Percentiles rank a stretch among this genome's conserved stretches.
phyloP scores from a whole-genome alignment of 2,329 filamentous ascomycete species.

The Beauveria sp. region DNA sequence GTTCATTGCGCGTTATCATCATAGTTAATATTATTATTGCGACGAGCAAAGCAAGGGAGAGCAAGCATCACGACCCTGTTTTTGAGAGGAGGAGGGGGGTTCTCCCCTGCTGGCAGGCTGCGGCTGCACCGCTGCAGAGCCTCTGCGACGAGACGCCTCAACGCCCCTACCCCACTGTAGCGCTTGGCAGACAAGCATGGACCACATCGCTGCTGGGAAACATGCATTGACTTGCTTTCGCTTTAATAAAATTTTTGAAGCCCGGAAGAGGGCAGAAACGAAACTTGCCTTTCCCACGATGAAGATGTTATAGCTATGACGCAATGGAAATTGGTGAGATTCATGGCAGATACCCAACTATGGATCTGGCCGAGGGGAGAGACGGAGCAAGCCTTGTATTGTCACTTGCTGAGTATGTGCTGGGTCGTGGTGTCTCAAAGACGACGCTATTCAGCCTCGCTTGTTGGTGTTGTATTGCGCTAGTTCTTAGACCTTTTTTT shows the following conservation, averaged over 20 bases:
- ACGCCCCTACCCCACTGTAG: neutral
- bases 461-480: too few species aligned
- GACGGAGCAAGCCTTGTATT: neutral
- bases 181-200: constrained; percentile 5
- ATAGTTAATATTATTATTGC: too few species aligned
- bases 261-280: neutral
- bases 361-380: neutral
- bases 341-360: neutral
- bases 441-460: too few species aligned
- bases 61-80: too few species aligned
- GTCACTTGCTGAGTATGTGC: neutral
- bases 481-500: too few species aligned
- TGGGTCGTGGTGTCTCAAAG: neutral
- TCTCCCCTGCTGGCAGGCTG: too few species aligned
- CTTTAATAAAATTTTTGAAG: neutral
- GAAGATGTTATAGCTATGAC: neutral
- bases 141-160: neutral
- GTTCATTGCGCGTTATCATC: too few species aligned
- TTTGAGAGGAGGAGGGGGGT: too few species aligned
- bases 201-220: neutral
- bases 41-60: too few species aligned
- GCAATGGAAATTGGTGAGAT: neutral
- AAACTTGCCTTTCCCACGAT: constrained; percentile 9
- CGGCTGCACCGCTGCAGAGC: neutral
- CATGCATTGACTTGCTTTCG: neutral